These are phyloP conservation scores for Arthroderma uncinatum DNA, from an alignment of 2,329 filamentous ascomycete species.

Conservation along the genomic window DNA sequence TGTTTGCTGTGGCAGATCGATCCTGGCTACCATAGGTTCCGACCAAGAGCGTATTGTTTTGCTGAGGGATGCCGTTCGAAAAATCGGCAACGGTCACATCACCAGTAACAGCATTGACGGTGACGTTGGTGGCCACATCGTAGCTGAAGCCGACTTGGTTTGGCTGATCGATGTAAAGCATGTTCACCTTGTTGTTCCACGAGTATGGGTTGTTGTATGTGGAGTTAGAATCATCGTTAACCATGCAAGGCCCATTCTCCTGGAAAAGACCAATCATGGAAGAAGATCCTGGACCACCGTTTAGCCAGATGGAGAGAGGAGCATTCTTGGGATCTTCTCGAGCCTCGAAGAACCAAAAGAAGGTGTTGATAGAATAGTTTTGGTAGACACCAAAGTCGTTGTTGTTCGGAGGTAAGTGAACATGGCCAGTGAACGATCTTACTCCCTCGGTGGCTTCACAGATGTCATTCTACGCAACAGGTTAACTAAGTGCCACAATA, in stretches of 20 bases:
- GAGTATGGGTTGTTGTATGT: constrained; percentile 41
- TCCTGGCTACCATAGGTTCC: constrained; percentile 43
- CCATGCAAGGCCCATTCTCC: constrained; percentile 37
- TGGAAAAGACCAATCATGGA: constrained; percentile 33
- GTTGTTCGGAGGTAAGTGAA: constrained; percentile 14
- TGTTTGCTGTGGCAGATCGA: constrained; percentile 37
- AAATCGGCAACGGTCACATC: constrained; percentile 7
- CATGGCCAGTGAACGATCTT: constrained; percentile 14
- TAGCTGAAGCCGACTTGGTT: constrained; percentile 50
- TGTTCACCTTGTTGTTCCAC: constrained; percentile 49
- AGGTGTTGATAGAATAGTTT: constrained; percentile 14
- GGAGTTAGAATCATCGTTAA: constrained; percentile 28
- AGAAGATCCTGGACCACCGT: constrained; percentile 39
- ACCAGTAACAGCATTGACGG: constrained; percentile 16
- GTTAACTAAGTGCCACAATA: background rate
- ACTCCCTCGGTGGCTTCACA: constrained; percentile 12
- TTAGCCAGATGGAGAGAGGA: constrained; percentile 37
- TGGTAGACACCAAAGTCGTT: constrained; percentile 12
- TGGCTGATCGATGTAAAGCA: constrained; percentile 61
- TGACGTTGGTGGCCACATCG: constrained; percentile 33
- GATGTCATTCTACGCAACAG: constrained; percentile 8
- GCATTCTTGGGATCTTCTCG: constrained; percentile 36
- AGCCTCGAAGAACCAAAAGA: constrained; percentile 40
- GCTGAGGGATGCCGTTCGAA: constrained; percentile 25
- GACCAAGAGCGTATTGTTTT: constrained; percentile 40